phyloP scores from a whole-genome alignment of 2,329 filamentous ascomycete species.

The Epichloe sylvatica region DNA sequence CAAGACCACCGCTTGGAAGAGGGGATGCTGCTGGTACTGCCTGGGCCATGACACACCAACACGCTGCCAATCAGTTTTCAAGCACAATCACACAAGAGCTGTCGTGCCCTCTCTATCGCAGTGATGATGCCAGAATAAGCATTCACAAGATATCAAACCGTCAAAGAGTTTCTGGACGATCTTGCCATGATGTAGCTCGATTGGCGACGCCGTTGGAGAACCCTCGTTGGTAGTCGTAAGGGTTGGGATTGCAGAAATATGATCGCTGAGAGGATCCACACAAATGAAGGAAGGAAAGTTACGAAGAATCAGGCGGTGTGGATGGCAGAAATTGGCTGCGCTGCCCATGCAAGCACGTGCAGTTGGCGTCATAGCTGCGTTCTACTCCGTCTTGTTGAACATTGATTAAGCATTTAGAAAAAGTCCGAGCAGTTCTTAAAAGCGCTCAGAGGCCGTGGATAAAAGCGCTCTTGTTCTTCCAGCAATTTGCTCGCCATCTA shows the following conservation, averaged over 20 bases:
- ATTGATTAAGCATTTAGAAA: neutral
- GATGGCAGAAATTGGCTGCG: constrained; percentile 11
- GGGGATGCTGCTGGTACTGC: neutral
- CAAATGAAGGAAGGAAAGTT: neutral
- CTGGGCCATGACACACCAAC: constrained; percentile 1
- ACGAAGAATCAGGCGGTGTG: constrained; percentile 18
- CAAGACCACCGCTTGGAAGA: neutral
- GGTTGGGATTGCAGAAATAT: neutral
- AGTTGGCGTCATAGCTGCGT: neutral
- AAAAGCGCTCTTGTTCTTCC: neutral
- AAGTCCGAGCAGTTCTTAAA: neutral
- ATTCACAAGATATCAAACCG: neutral
- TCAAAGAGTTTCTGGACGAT: neutral
- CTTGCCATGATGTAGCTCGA: neutral
- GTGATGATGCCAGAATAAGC: neutral
- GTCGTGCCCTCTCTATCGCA: neutral
- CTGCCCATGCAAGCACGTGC: neutral
- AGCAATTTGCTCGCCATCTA: neutral
- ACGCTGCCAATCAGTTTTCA: neutral
- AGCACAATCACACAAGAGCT: neutral
- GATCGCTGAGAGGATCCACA: neutral
- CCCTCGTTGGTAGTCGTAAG: neutral
- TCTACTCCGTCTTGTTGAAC: neutral
- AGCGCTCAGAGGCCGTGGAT: neutral
- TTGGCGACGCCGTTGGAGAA: neutral